Conservation (phyloP, 345 rosid species). For the Excoecaria cochinchinensis region DNA sequence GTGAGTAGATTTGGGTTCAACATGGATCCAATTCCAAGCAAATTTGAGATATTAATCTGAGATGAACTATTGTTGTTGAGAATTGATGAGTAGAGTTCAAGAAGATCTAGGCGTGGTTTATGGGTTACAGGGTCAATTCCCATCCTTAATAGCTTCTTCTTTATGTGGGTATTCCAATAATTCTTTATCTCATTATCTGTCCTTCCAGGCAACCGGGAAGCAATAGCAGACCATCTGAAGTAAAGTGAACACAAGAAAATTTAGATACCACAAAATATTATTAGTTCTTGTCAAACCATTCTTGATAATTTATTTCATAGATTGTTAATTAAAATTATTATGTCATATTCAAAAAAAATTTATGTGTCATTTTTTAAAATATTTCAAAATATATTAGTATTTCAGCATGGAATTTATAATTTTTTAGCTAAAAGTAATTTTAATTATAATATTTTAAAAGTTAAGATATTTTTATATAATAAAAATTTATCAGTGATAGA, state of each 20-base stretch:
- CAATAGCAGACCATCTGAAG: conserved; percentile 86
- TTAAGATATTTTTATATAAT: too few relatives aligned
- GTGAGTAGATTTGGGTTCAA: conserved; percentile 28
- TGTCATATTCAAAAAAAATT: too few relatives aligned
- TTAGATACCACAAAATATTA: background rate
- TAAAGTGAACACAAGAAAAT: background rate
- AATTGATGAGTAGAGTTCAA: conserved; percentile 29
- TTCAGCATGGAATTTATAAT: too few relatives aligned
- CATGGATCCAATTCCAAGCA: conserved; percentile 32
- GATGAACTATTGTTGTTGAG: conserved; percentile 24
- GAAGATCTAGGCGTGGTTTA: conserved; percentile 56
- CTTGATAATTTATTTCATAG: too few relatives aligned
- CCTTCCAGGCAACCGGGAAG: conserved; percentile 76
- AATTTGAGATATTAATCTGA: conserved; percentile 34
- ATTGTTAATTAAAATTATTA: too few relatives aligned
- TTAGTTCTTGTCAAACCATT: background rate
- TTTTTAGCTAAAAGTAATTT: too few relatives aligned
- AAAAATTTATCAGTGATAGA: too few relatives aligned
- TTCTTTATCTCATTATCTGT: conserved; percentile 91
- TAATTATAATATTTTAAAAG: too few relatives aligned
- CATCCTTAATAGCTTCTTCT: conserved; percentile 63
- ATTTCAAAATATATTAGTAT: too few relatives aligned
- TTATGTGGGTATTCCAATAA: conserved; percentile 88
- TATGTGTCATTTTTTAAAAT: too few relatives aligned
- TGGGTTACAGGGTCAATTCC: conserved; percentile 92